Evolutionary conservation across 1,139 yeast species (phyloP), one percentile per base, ranked within the genome.

Genomic region (Zygoascus sp.): DNA sequence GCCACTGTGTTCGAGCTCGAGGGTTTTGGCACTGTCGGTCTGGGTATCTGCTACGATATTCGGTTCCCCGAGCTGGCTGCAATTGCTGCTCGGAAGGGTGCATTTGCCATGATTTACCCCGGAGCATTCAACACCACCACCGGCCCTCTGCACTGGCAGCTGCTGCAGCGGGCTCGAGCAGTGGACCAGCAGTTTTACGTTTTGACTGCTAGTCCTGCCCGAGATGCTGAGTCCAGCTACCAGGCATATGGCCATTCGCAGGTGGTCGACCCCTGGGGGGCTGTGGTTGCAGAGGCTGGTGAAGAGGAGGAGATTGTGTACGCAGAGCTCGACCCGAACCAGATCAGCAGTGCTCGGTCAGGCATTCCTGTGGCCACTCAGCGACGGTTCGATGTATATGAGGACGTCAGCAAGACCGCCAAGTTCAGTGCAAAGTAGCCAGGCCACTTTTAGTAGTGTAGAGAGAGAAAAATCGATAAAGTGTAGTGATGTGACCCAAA

Each of bases 41-140:
- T 89, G 48, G 97, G 95, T 6, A 89, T 90, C 56, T 88, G 97
- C 66, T 90, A 90, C 64, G 97, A 90, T 61, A 80, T 90, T 57
- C 73, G 97, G 55, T 90, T 90, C 70, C 96, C 95, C 0, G 97
- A 90, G 64, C 73, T 89, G 54, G 95, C 97, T 1, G 76, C 81
- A 56, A 74, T 83, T 19, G 89, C 95, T 7, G 80, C 95, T 3
- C 76, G 97, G 54, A 77, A 80, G 48, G 65, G 71, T 49, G 81
- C 95, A 0, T 88, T 88, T 67, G 95, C 94, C 32, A 83, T 89
- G 92, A 74, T 88, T 46, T 89, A 88, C 57, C 97, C 97, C 0
- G 95, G 96, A 46, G 97, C 97, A 0, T 90, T 90, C 72, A 90
- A 90, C 70, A 86, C 95, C 19, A 87, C 92, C 25, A 90, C 97